These are phyloP conservation scores for Mycena galericulata DNA, from an alignment of 768 basidiomycete genomes.

Conservation along the genomic window DNA sequence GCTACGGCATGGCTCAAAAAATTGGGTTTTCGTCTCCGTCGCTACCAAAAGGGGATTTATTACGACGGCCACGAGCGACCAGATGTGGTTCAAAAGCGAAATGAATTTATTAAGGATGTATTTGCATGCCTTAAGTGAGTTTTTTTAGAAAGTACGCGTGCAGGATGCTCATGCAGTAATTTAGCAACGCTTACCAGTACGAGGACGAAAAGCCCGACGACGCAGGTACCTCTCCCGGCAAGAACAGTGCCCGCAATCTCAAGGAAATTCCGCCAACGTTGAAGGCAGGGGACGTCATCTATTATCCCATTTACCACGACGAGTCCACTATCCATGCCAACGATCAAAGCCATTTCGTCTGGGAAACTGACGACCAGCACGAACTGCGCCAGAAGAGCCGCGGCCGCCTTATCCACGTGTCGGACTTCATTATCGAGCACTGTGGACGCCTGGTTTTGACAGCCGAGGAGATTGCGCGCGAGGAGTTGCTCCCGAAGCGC, in stretches of 20 bases:
- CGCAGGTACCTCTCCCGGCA: not conserved
- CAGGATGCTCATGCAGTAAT: not conserved
- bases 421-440: slow-evolving; percentile 37
- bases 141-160: not conserved
- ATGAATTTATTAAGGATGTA: slow-evolving; percentile 25
- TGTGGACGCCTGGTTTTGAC: slow-evolving; percentile 31
- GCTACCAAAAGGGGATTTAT: slow-evolving; percentile 36
- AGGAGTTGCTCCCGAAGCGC: slow-evolving; percentile 17
- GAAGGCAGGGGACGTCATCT: slow-evolving; percentile 27
- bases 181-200: slow-evolving; percentile 14
- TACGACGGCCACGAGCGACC: slow-evolving; percentile 37
- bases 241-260: not conserved
- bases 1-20: slow-evolving; percentile 30
- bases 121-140: slow-evolving; percentile 19
- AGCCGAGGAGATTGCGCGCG: slow-evolving; percentile 21
- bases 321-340: slow-evolving; percentile 39
- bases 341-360: slow-evolving; percentile 32
- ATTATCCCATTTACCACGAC: slow-evolving; percentile 38
- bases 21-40: slow-evolving; percentile 23
- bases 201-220: slow-evolving; percentile 18
- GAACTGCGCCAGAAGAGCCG: slow-evolving; percentile 36
- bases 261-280: slow-evolving; percentile 31
- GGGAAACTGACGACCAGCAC: slow-evolving; percentile 36
- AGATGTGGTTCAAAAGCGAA: slow-evolving; percentile 37
- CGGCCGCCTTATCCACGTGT: slow-evolving; percentile 36